Percentiles rank a stretch among this genome's conserved stretches.
Evolutionary conservation across 1,284 basidiomycete species (phyloP).

Genomic region (Microbotryomycetes sp.): DNA sequence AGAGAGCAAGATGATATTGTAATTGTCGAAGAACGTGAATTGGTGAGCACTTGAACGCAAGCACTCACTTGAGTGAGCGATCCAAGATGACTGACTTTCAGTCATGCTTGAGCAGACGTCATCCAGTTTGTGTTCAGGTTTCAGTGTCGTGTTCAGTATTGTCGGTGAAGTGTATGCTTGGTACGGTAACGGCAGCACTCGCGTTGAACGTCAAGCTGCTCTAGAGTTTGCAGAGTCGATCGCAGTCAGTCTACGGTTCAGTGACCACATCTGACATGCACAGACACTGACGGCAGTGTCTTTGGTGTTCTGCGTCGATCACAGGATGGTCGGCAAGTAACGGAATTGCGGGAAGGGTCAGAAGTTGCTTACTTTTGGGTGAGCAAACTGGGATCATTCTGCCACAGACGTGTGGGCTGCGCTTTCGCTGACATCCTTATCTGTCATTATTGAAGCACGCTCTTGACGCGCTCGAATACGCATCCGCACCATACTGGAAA

Average conservation of each 20-base stretch:
- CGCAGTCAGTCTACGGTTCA: slow-evolving; percentile 3
- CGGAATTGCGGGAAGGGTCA: slow-evolving; percentile 11
- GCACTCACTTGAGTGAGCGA: too few relatives aligned
- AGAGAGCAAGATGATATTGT: slow-evolving; percentile 6
- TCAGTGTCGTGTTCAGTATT: slow-evolving; percentile 10
- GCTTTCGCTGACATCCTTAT: too few relatives aligned
- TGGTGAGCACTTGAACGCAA: slow-evolving; percentile 4
- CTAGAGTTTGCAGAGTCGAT: slow-evolving; percentile 25
- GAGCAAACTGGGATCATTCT: too few relatives aligned
- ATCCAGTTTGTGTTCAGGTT: slow-evolving; percentile 19
- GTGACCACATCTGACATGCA: neutral
- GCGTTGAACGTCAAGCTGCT: slow-evolving; percentile 9
- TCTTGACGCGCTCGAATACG: slow-evolving; percentile 14
- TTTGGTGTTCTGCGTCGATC: neutral
- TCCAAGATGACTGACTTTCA: neutral
- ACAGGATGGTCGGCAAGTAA: slow-evolving; percentile 16
- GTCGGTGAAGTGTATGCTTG: slow-evolving; percentile 27
- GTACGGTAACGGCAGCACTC: slow-evolving; percentile 17
- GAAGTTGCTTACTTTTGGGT: slow-evolving; percentile 23
- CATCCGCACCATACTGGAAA: slow-evolving; percentile 6
- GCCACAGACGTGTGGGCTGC: too few relatives aligned
- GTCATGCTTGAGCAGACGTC: slow-evolving; percentile 1
- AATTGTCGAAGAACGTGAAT: slow-evolving; percentile 17
- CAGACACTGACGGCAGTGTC: neutral
- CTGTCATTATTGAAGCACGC: too few relatives aligned